Evolutionary conservation across 176 grass and related monocot species (phyloP), one percentile per base, ranked within the genome.

Genomic region (Microstegium vimineum): DNA sequence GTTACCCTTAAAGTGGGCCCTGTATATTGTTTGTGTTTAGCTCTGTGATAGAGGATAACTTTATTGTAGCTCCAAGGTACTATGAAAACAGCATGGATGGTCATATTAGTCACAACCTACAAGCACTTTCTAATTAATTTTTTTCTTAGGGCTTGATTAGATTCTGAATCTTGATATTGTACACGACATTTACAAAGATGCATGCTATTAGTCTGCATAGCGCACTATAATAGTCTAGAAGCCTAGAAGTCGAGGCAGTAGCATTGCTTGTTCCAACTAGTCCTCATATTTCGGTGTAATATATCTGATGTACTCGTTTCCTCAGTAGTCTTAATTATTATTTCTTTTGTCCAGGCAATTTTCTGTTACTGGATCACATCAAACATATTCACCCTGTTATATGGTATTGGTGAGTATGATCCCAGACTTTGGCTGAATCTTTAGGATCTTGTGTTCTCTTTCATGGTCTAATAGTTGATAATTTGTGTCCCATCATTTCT

Each of bases 311-410:
- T 20, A 46, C 34, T 28, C 49, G 45, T 56, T 74, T 85, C 62
- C 59, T 70, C 22, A 23, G 32, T 66, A 38, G 33, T 63, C n/a
- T 71, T 71, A 36, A 84, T 32, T 69, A 20, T 73, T 47, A 3
- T 86, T 62, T 38, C 14, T 26, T 32, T 22, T 11, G 62, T 81
- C 34, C 83, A 99, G 96, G 96, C 74, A 84, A 85, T 99, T 82
- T 95, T 99, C 71, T 95, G 82, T 83, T 95, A 99, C 72, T 99
- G 93, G 96, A 73, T 93, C 56, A 93, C 96, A 26, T 99, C 96
- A 87, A 99, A 93, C 71, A 47, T 99, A 69, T 95, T 93, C 89
- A 86, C 89, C 10, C 82, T 98, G 71, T 8, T 40, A 35, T 93
- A 90, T 66, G 96, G 96, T 75, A 60, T 84, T 78, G 91, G 96